phyloP scores from a whole-genome alignment of 176 grass and related monocot genomes.

The Oryza punctata region DNA sequence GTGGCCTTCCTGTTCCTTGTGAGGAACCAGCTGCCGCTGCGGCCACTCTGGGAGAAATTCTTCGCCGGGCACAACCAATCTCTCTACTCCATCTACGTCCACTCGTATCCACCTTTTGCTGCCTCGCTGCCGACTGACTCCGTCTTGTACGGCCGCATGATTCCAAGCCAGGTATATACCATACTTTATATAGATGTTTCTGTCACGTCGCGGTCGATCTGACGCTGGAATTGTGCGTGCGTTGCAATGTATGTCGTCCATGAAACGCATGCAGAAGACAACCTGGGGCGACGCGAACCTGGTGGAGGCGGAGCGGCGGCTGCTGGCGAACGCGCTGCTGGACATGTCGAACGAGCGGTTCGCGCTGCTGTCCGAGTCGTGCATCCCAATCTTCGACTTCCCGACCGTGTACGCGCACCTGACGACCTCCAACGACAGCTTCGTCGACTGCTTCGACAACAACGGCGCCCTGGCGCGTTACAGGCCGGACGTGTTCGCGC shows the following conservation, averaged over 20 bases:
- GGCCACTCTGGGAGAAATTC: constrained; percentile 78
- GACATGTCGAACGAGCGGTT: constrained; percentile 66
- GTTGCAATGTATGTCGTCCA: not conserved
- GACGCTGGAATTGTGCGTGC: not conserved
- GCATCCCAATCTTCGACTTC: constrained; percentile 60
- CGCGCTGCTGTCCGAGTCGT: constrained; percentile 62
- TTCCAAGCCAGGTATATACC: constrained; percentile 73
- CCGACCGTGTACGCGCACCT: constrained; percentile 45
- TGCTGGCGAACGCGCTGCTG: constrained; percentile 72
- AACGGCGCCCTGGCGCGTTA: constrained; percentile 53
- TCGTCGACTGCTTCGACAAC: constrained; percentile 60
- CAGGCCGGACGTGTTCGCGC: constrained; percentile 35
- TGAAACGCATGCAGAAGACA: constrained; percentile 40
- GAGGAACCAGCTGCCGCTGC: constrained; percentile 46
- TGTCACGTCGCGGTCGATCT: not conserved
- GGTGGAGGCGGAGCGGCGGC: constrained; percentile 53
- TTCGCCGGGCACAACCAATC: constrained; percentile 50
- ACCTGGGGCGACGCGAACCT: constrained; percentile 60
- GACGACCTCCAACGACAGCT: constrained; percentile 46
- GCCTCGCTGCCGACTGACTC: constrained; percentile 47
- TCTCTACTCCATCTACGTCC: constrained; percentile 71
- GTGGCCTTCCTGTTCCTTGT: constrained; percentile 80
- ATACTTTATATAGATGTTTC: not conserved
- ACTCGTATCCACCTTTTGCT: constrained; percentile 52
- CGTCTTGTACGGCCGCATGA: constrained; percentile 59